A percentile compares a stretch with the other conserved stretches of the same genome.
phyloP scores from a whole-genome alignment of 2,329 filamentous ascomycete genomes.

The Aspergillus flavus region DNA sequence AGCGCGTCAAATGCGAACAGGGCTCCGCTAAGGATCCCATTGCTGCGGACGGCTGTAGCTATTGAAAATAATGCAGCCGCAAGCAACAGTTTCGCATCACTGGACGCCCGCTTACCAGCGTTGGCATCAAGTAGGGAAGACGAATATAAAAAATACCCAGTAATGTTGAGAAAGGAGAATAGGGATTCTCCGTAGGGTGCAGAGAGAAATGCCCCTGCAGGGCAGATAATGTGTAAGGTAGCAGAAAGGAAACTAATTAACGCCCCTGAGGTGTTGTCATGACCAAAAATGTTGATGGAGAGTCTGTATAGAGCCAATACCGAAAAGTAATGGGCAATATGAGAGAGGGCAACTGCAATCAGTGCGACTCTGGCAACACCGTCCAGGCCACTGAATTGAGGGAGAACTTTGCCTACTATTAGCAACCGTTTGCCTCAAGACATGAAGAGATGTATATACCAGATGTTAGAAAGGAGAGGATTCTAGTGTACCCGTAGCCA shows the following conservation, averaged over 20 bases:
- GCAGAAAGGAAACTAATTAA: conserved; percentile 63
- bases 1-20: conserved; percentile 69
- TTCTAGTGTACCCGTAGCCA: conserved; percentile 56
- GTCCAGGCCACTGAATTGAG: conserved; percentile 21
- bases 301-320: conserved; percentile 72
- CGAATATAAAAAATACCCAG: conserved; percentile 71
- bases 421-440: conserved; percentile 8
- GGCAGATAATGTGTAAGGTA: conserved; percentile 77
- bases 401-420: conserved; percentile 26
- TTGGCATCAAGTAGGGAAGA: conserved; percentile 42
- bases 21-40: conserved; percentile 81
- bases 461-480: conserved; percentile 43
- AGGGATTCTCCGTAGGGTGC: conserved; percentile 81
- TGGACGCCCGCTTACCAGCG: conserved; percentile 27
- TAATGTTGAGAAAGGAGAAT: conserved; percentile 76
- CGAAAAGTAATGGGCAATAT: conserved; percentile 75
- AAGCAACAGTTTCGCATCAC: conserved; percentile 57
- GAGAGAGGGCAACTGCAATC: conserved; percentile 68
- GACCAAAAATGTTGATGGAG: conserved; percentile 58
- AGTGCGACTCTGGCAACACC: conserved; percentile 38
- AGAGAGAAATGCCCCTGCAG: conserved; percentile 85
- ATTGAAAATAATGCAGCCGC: conserved; percentile 72
- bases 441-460: conserved; percentile 27
- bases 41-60: conserved; percentile 76
- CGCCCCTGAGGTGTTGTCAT: conserved; percentile 30